Conservation (phyloP, 1,284 basidiomycete species). For the Vanrija humicola region DNA sequence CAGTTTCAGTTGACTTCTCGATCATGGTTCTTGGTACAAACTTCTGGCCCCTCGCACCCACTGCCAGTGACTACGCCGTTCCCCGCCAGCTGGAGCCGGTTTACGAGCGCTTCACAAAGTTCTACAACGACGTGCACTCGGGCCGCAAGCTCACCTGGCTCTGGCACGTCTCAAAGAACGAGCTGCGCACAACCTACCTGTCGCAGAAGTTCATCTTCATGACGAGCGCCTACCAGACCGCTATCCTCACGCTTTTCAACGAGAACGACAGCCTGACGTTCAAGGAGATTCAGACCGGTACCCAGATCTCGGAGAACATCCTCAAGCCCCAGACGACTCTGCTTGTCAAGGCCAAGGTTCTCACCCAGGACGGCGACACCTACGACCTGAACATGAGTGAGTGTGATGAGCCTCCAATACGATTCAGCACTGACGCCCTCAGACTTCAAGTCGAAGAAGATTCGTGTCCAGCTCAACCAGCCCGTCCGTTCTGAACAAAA, state of each 20-base stretch:
- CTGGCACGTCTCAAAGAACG: constrained; percentile 97
- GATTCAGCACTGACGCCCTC: not conserved
- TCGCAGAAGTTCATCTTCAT: constrained; percentile 94
- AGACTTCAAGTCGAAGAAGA: constrained; percentile 96
- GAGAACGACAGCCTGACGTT: constrained; percentile 76
- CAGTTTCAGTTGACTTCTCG: constrained; percentile 68
- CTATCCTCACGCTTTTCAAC: constrained; percentile 92
- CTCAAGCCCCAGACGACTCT: constrained; percentile 77
- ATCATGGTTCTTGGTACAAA: constrained; percentile 93
- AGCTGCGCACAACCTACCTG: constrained; percentile 86
- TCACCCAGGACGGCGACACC: constrained; percentile 69
- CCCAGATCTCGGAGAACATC: constrained; percentile 76
- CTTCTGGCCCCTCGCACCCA: constrained; percentile 90
- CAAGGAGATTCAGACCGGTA: constrained; percentile 75
- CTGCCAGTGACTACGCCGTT: constrained; percentile 79
- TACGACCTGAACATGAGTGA: constrained; percentile 80
- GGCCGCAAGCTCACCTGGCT: constrained; percentile 96
- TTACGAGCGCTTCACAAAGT: constrained; percentile 87
- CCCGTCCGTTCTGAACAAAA: constrained; percentile 94
- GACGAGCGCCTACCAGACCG: constrained; percentile 93
- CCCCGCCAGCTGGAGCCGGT: constrained; percentile 81
- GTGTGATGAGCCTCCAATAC: too few species aligned
- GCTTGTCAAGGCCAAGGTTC: constrained; percentile 83
- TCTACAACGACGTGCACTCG: constrained; percentile 71
- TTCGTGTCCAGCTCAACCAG: constrained; percentile 77